Conservation (phyloP, 345 rosid genomes). For the Cardamine occulta region DNA sequence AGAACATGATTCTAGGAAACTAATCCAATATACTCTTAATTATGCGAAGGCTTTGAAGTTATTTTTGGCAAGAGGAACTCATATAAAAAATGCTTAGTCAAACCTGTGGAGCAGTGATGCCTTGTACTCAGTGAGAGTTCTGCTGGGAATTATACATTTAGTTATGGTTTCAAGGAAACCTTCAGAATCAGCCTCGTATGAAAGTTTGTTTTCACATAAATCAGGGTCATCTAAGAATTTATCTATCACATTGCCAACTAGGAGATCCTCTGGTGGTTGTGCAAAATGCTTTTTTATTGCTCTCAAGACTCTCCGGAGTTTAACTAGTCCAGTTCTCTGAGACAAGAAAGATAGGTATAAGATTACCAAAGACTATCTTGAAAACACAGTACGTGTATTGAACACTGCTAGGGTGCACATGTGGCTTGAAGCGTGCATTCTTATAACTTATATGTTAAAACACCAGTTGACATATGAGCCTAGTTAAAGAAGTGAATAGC, state of each 20-base stretch:
- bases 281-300: slow-evolving; percentile 93
- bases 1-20: slow-evolving; percentile 15
- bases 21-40: slow-evolving; percentile 11
- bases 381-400: slow-evolving; percentile 8
- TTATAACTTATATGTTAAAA: slow-evolving; percentile 1
- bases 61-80: slow-evolving; percentile 19
- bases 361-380: slow-evolving; percentile 33
- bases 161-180: slow-evolving; percentile 76
- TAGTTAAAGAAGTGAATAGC: slow-evolving; percentile 18
- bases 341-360: slow-evolving; percentile 35
- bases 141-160: slow-evolving; percentile 62
- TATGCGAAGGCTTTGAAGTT: slow-evolving; percentile 9
- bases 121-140: slow-evolving; percentile 68
- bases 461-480: slow-evolving; percentile 31
- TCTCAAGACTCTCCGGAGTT: slow-evolving; percentile 95
- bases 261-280: slow-evolving; percentile 87
- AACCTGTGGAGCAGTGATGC: slow-evolving; percentile 63
- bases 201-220: slow-evolving; percentile 84
- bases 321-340: slow-evolving; percentile 91
- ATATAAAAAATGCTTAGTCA: slow-evolving; percentile 14
- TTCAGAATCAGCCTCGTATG: slow-evolving; percentile 83
- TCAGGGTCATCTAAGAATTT: slow-evolving; percentile 83
- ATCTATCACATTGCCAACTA: slow-evolving; percentile 78
- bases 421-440: slow-evolving; percentile 22
- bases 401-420: background rate